Base-by-base conservation (phyloP, 2,329 filamentous ascomycete genomes). In the Xylariaceae sp. region DNA sequence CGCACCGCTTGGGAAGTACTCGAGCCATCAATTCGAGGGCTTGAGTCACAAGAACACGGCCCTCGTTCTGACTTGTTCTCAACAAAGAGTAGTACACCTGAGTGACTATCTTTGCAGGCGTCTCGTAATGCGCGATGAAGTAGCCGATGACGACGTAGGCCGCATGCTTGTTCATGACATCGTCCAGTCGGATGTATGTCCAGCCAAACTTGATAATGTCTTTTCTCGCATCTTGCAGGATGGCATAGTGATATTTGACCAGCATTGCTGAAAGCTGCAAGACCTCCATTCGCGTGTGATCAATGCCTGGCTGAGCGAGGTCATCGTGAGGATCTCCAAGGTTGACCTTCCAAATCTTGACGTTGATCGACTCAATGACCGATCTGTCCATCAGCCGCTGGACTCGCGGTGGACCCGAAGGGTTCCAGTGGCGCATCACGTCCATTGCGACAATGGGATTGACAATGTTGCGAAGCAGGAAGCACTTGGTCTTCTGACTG, bases 201-300 rank as follows among this genome's bases (percentile, higher is more conserved):
- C 92, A 99, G 3, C 88, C 89, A 59, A 96, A 98, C 61, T 95
- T 96, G 53, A 98, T 98, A 42, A 98, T 90, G 44, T 98, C 92
- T 60, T 98, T 98, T 23, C 93, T 80, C 3, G 86, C 81, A 51
- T 96, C 92, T 46, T 93, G 84, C 2, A 98, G 74, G 34, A 88
- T 83, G 19, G 77, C 75, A 51, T 90, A 80, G 51, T 98, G 87
- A 51, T 96, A 94, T 55, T 98, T 98, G 60, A 98, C 82, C 24
- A 98, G 69, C 66, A 98, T 79, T 0, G 92, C 89, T 5, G 92
- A 95, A 28, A 96, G 74, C 56, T 99, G 93, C 29, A 99, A 73
- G 8, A 95, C 75, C 55, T 98, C 93, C 77, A 96, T 94, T 12
- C 92, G 75, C 2, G 89, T 93, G 59, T 96, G 92, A 54, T 98